Conservation (phyloP, 2,329 filamentous ascomycete species). For the Penicillium verrucosum region DNA sequence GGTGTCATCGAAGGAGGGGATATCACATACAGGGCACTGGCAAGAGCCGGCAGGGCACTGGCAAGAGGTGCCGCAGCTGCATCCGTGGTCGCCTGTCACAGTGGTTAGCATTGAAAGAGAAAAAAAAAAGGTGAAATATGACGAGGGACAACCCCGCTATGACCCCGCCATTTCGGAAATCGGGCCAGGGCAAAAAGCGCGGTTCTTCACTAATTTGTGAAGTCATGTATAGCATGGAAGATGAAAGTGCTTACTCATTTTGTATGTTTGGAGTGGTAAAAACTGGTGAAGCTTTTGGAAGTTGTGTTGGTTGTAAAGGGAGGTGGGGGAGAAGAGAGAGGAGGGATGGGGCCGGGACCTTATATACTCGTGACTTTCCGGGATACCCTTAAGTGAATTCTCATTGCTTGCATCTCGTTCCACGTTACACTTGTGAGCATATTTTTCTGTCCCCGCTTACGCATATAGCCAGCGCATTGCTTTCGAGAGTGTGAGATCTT, state of each 20-base stretch:
- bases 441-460: constrained; percentile 28
- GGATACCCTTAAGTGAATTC: neutral
- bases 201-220: neutral
- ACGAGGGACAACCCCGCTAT: constrained; percentile 15
- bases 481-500: neutral
- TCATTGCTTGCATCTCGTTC: neutral
- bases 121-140: neutral
- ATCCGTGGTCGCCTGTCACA: constrained; percentile 35
- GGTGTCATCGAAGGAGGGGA: neutral
- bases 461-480: constrained; percentile 20
- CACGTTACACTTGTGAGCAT: constrained; percentile 16
- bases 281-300: constrained; percentile 1
- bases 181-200: neutral
- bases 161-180: constrained; percentile 19
- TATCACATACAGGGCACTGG: constrained; percentile 40
- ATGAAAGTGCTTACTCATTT: constrained; percentile 25
- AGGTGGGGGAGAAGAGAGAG: constrained; percentile 2
- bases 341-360: constrained; percentile 12
- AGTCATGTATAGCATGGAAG: neutral
- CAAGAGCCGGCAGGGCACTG: constrained; percentile 41
- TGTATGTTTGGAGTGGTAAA: constrained; percentile 14
- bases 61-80: constrained; percentile 43
- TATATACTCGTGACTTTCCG: constrained; percentile 28
- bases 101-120: constrained; percentile 11
- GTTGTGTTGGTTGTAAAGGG: constrained; percentile 3